A percentile compares a stretch with the other conserved stretches of the same genome.
These are phyloP conservation scores for Steccherinum ochraceum DNA, from an alignment of 768 basidiomycete species.

Conservation along the genomic window DNA sequence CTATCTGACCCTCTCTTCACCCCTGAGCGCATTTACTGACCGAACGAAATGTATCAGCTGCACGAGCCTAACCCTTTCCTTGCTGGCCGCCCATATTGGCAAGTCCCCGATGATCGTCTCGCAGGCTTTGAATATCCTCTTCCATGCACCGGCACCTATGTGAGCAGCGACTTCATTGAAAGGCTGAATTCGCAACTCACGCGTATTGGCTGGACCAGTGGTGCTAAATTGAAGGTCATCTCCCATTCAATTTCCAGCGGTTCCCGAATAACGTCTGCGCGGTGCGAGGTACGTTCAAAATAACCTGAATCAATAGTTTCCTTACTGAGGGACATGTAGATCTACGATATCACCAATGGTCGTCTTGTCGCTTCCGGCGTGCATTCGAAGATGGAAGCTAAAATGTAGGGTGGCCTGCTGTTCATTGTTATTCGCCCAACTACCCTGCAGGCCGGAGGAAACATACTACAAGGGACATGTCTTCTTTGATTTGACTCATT, in stretches of 20 bases:
- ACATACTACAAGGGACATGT: no score
- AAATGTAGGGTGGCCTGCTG: no score
- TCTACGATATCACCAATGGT: conserved; percentile 15
- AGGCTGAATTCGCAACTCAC: neutral
- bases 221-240: neutral
- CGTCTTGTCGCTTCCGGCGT: conserved; percentile 14
- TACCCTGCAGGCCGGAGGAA: no score
- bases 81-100: neutral
- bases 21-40: no score
- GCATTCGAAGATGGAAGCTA: conserved; percentile 15
- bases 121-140: conserved; percentile 62
- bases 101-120: conserved; percentile 34
- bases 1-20: no score
- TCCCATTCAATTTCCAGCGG: neutral
- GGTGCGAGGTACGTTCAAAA: neutral
- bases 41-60: no score
- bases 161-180: conserved; percentile 37
- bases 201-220: neutral
- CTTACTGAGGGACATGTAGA: no score
- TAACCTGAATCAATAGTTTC: neutral
- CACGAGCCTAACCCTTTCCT: neutral
- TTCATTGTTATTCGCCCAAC: no score
- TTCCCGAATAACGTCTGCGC: neutral
- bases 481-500: no score
- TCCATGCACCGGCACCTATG: conserved; percentile 62